Conservation (phyloP, 2,329 filamentous ascomycete species). For the Pseudocercospora cruenta region DNA sequence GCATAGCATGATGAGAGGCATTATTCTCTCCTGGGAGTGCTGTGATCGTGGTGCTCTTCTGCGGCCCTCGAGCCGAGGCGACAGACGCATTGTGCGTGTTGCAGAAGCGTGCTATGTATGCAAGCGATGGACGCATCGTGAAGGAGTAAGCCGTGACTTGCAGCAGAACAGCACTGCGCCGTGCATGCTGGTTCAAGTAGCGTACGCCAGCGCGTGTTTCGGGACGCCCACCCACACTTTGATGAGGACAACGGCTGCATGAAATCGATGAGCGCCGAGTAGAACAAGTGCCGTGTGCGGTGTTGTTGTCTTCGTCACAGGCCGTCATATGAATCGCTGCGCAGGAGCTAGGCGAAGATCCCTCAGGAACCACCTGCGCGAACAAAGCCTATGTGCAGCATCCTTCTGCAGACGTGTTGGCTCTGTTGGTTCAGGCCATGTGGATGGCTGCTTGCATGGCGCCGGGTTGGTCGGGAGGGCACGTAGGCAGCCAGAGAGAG, state of each 20-base stretch:
- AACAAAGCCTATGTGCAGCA: background rate
- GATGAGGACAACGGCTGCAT: constrained; percentile 2
- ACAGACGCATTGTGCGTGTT: background rate
- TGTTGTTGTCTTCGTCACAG: constrained; percentile 1
- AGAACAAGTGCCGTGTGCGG: constrained; percentile 7
- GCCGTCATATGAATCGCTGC: constrained; percentile 2
- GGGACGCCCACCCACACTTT: background rate
- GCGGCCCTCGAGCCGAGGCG: background rate
- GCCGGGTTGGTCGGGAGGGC: background rate
- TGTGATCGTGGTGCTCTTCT: background rate
- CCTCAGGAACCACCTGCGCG: constrained; percentile 7
- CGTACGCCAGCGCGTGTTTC: background rate
- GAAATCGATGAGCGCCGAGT: background rate
- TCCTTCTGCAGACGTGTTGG: constrained; percentile 1
- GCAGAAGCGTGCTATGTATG: background rate
- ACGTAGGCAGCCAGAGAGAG: background rate
- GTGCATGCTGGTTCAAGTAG: background rate
- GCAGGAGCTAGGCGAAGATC: background rate
- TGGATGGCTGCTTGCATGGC: constrained; percentile 5
- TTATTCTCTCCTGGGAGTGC: background rate
- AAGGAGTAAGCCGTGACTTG: background rate
- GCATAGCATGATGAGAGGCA: background rate
- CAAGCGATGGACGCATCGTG: background rate
- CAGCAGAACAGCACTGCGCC: background rate
- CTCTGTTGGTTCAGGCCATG: constrained; percentile 1